A percentile compares a stretch with the other conserved stretches of the same genome.
phyloP scores from a whole-genome alignment of 2,329 filamentous ascomycete genomes.

The Cladosporium sp. region DNA sequence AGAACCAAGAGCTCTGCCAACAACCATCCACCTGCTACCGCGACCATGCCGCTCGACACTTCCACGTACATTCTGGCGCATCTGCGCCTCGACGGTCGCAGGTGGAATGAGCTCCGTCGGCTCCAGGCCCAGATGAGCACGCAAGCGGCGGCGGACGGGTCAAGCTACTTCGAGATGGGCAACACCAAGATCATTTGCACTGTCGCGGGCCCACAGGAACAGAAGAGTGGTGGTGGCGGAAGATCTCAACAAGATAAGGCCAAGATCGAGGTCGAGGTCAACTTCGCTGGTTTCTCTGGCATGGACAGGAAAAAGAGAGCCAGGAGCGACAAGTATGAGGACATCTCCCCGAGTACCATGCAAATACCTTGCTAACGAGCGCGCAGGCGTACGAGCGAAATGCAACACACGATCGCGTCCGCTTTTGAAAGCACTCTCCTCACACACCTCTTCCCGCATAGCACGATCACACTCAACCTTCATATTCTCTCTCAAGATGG shows the following conservation, averaged over 20 bases:
- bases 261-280: constrained; percentile 72
- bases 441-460: constrained; percentile 83
- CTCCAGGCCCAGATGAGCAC: constrained; percentile 85
- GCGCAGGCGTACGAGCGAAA: constrained; percentile 67
- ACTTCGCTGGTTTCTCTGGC: constrained; percentile 79
- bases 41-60: constrained; percentile 86
- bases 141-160: constrained; percentile 87
- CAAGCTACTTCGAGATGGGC: constrained; percentile 90
- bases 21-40: background rate
- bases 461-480: constrained; percentile 73
- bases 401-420: constrained; percentile 70
- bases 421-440: constrained; percentile 74
- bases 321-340: constrained; percentile 68
- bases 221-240: constrained; percentile 43
- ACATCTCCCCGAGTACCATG: background rate
- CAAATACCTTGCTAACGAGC: constrained; percentile 3
- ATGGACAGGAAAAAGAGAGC: constrained; percentile 74
- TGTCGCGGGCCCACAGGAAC: constrained; percentile 77
- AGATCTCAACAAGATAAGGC: constrained; percentile 44
- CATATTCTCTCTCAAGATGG: constrained; percentile 89
- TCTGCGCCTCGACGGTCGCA: constrained; percentile 60
- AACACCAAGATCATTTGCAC: constrained; percentile 97
- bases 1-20: background rate
- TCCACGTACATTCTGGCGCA: constrained; percentile 85
- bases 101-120: constrained; percentile 94